Evolutionary conservation across 1,284 basidiomycete genomes (phyloP).

Genomic region (Thelephora terrestris): DNA sequence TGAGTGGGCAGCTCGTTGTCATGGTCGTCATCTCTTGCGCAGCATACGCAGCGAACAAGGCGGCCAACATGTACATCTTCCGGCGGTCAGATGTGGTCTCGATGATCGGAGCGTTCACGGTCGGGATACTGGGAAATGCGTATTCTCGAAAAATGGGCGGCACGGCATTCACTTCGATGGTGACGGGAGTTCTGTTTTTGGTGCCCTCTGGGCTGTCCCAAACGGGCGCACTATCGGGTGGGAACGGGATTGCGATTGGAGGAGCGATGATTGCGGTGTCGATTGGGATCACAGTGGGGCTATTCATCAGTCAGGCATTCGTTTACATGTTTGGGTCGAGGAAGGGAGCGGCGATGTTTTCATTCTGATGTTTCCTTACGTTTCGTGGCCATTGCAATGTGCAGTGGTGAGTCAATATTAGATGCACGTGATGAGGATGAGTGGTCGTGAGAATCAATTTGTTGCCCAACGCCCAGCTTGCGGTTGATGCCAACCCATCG

Average conservation of each 20-base stretch:
- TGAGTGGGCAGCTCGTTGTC: constrained; percentile 60
- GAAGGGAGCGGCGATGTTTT: constrained; percentile 78
- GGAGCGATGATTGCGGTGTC: constrained; percentile 83
- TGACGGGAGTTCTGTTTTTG: constrained; percentile 77
- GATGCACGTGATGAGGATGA: background rate
- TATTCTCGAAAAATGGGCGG: constrained; percentile 84
- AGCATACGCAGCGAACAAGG: constrained; percentile 68
- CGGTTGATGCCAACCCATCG: background rate
- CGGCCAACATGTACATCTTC: constrained; percentile 79
- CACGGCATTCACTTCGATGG: constrained; percentile 85
- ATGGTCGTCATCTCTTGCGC: constrained; percentile 83
- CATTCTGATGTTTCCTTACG: constrained; percentile 38
- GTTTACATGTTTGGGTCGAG: constrained; percentile 79
- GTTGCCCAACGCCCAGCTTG: background rate
- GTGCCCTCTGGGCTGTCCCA: constrained; percentile 83
- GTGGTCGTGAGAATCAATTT: background rate
- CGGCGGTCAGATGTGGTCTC: constrained; percentile 77
- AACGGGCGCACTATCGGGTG: constrained; percentile 69
- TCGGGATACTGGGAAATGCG: constrained; percentile 72
- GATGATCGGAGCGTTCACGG: constrained; percentile 80
- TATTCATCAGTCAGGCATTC: constrained; percentile 80
- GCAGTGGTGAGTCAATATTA: background rate
- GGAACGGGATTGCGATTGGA: constrained; percentile 65
- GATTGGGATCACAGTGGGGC: constrained; percentile 84
- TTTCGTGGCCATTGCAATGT: background rate